Base-by-base conservation (phyloP, 257 asterid species). In the Misopates orontium region DNA sequence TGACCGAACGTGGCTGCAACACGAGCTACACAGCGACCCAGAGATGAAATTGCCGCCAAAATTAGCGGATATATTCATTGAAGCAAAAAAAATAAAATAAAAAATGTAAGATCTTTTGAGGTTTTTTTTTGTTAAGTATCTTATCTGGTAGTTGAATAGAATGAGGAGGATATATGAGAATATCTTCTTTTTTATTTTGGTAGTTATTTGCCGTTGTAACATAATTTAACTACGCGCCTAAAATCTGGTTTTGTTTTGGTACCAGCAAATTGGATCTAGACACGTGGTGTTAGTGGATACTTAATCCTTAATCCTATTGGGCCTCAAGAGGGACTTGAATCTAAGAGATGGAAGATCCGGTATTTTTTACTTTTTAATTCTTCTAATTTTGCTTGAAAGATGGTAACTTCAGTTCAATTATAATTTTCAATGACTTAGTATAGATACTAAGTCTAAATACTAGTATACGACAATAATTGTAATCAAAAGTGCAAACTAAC, bases 61-160 rank as follows among this genome's bases (percentile, higher is more conserved):
- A 81, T 77, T 79, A 58, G 90, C 84, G 57, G 83, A 76, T 20
- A 80, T 50, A 75, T 69, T 83, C 97, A 93, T 93, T 19, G 73
- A 71, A 23, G 77, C 59, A 24, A 75, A 57, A 20, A n/a, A 47
- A 69, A 59, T 1, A 10, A 39, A 69, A 59, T 1, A 9, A 19
- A 36, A 59, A 18, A 10, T 8, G 74, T 42, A 7, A 62, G 56
- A 42, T 51, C 42, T 28, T 18, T 48, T 59, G 61, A 23, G 54
- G 70, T 61, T 61, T n/a, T n/a, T 13, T 56, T 28, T 16, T 14
- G 51, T 45, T 31, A 50, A 70, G 42, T 70, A 73, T 78, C 83
- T 78, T 78, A 78, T 78, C 83, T 48, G 20, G 51, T n/a, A 59
- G 67, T n/a, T n/a, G 51, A 61, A 23, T 21, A 14, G 63, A 70